Conservation (phyloP, 2,329 filamentous ascomycete genomes). For the Achaetomium macrosporum region DNA sequence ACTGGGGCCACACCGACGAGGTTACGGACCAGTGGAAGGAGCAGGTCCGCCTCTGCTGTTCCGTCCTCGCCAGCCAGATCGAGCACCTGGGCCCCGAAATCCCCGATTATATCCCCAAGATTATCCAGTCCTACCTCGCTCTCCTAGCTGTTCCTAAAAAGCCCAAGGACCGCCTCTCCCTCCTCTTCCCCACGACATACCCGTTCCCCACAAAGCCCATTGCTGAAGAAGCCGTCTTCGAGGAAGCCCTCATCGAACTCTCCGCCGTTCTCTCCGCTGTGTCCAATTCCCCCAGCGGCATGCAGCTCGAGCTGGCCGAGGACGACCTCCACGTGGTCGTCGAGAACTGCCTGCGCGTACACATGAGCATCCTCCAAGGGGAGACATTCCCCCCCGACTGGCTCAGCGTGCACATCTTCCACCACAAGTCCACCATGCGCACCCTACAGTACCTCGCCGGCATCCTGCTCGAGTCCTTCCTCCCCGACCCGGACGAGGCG, state of each 20-base stretch:
- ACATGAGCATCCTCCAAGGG: constrained; percentile 82
- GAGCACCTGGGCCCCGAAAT: constrained; percentile 73
- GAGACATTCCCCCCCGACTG: constrained; percentile 85
- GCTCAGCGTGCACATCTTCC: constrained; percentile 89
- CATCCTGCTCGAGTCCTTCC: constrained; percentile 73
- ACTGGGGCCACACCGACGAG: constrained; percentile 74
- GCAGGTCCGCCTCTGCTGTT: constrained; percentile 89
- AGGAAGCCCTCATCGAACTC: constrained; percentile 83
- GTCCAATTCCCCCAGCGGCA: constrained; percentile 65
- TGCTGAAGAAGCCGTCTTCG: constrained; percentile 57
- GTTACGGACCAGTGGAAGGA: constrained; percentile 85
- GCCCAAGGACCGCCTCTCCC: constrained; percentile 64
- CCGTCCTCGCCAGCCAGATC: constrained; percentile 81
- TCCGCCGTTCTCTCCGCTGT: constrained; percentile 81
- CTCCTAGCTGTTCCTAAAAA: constrained; percentile 55
- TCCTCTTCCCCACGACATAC: constrained; percentile 85
- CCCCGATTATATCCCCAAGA: constrained; percentile 83
- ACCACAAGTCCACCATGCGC: constrained; percentile 84
- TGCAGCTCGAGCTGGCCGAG: constrained; percentile 69
- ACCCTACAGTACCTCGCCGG: constrained; percentile 76
- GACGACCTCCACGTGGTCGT: constrained; percentile 70
- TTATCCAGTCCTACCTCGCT: constrained; percentile 80
- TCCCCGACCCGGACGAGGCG: constrained; percentile 85
- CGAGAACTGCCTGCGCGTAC: constrained; percentile 72
- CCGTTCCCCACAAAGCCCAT: constrained; percentile 76